Base-by-base conservation (phyloP, 805 yeast genomes). In the Saccharomycopsis sp. region DNA sequence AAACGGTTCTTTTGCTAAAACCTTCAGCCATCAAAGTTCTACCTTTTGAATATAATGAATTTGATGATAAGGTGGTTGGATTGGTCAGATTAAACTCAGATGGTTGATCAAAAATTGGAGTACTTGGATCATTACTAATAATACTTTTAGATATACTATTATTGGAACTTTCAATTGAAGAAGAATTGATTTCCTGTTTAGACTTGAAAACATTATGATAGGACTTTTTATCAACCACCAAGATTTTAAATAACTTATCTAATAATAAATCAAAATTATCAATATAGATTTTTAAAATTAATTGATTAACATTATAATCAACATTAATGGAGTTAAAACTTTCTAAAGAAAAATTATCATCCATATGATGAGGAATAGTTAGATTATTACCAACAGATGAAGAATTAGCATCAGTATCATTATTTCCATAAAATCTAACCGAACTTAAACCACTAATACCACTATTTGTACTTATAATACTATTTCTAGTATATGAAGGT, bases 261-360 rank as follows among this genome's bases (percentile, higher is more conserved):
- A 45, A 12, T 14, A 45, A 21, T 2, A 40, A 19, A 20, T 42
- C 46, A 37, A 23, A 45, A 28, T 45, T 45, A 26, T 45, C 49
- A 19, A 45, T 45, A 20, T 42, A 20, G 12, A 42, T 25, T 23
- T 42, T 45, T 15, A 45, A 27, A 13, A 45, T 20, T 15, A 45
- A 28, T 15, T 42, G 46, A 27, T 45, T 36, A n/a, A 43, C 29
- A 21, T 42, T 45, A 37, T 45, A 45, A 21, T 45, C 43, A 12
- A 37, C 46, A 21, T 37, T 45, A 18, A 45, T 35, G 31, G 40
- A 36, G 17, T 42, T 37, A 18, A 45, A 45, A 30, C 46, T 42
- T 21, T 42, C 49, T 6, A 45, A 35, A 4, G 47, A 42, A 21
- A 45, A 45, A 31, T 45, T 40, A 20, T 42, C 31, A 29, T 31